These are phyloP conservation scores for Gynandropsis gynandra DNA, from an alignment of 345 rosid genomes.

Conservation along the genomic window DNA sequence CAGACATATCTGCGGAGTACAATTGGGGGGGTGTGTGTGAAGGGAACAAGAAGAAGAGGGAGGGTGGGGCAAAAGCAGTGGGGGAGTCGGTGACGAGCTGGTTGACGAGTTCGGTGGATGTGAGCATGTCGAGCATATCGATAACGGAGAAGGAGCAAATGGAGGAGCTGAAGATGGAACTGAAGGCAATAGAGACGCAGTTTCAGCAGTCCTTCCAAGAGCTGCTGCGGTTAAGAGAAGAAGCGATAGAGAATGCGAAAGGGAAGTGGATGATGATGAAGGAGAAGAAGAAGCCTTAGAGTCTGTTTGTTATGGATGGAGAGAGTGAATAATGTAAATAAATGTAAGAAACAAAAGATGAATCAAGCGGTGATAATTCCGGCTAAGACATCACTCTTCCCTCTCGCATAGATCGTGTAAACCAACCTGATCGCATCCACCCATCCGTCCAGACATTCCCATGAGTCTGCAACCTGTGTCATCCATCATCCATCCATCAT, in stretches of 20 bases:
- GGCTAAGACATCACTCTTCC: constrained; percentile 82
- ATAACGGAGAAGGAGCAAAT: constrained; percentile 27
- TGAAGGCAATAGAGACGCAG: constrained; percentile 55
- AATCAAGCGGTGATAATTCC: constrained; percentile 77
- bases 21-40: constrained; percentile 16
- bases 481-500: constrained; percentile 7
- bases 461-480: constrained; percentile 83
- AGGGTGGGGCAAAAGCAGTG: constrained; percentile 1
- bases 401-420: constrained; percentile 84
- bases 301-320: no score
- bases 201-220: constrained; percentile 51
- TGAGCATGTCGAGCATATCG: constrained; percentile 29
- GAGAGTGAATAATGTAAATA: no score
- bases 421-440: constrained; percentile 88
- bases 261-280: constrained; percentile 40
- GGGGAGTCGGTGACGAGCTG: constrained; percentile 20
- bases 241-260: constrained; percentile 54
- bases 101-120: constrained; percentile 25
- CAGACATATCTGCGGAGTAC: constrained; percentile 46
- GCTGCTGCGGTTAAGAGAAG: constrained; percentile 59
- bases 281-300: no score
- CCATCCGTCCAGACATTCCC: constrained; percentile 98
- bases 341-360: no score
- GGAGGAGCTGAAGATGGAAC: constrained; percentile 47
- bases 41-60: constrained; percentile 11